Conservation (phyloP, 1,284 basidiomycete genomes). For the Bondarzewia mesenterica region DNA sequence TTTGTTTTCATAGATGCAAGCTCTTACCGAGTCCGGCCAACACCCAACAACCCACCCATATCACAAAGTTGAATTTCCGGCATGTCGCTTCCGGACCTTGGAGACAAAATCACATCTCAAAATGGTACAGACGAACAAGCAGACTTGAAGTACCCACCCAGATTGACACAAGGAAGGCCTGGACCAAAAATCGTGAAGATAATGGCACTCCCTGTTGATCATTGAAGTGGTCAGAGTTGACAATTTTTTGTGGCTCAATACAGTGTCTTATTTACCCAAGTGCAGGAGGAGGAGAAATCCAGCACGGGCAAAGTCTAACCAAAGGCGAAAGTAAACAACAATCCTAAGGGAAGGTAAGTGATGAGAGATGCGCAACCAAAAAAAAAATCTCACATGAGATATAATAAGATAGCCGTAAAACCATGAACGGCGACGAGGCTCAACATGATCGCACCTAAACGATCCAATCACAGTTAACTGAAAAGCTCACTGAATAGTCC, state of each 20-base stretch:
- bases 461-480: not conserved
- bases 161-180: conserved; percentile 31
- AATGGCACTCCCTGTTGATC: conserved; percentile 17
- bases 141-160: conserved; percentile 23
- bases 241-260: not conserved
- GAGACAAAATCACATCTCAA: not conserved
- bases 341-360: conserved; percentile 25
- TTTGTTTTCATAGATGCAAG: not conserved
- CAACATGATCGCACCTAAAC: conserved; percentile 30
- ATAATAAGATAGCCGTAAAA: conserved; percentile 33
- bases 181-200: conserved; percentile 27
- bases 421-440: conserved; percentile 27
- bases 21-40: conserved; percentile 27
- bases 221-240: too few species aligned
- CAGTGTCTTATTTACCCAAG: conserved; percentile 25
- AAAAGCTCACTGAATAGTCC: not conserved
- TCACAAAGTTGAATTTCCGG: conserved; percentile 20
- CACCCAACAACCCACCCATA: conserved; percentile 30
- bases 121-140: conserved; percentile 2
- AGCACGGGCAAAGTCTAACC: conserved; percentile 34
- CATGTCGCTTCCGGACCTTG: conserved; percentile 5
- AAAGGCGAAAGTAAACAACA: conserved; percentile 34
- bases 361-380: not conserved
- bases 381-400: conserved; percentile 34
- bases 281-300: conserved; percentile 30